These are phyloP conservation scores for Eimeria acervulina DNA, from an alignment of 169 alveolate species.

Conservation along the genomic window DNA sequence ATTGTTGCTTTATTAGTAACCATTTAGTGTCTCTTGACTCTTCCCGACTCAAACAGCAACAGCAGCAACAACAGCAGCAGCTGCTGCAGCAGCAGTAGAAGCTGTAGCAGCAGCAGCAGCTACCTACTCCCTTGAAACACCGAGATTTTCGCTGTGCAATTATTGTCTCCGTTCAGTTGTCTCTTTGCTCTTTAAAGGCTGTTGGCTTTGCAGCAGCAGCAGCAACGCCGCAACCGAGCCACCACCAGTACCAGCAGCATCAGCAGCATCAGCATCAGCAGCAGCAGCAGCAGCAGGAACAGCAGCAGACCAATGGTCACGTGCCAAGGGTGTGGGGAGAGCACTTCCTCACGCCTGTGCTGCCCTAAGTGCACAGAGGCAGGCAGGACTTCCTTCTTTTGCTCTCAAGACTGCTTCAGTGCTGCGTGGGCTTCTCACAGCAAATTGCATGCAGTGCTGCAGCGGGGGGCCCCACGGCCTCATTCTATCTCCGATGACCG, in stretches of 20 bases:
- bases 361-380: slow-evolving; percentile 75
- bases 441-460: slow-evolving; percentile 66
- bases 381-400: slow-evolving; percentile 72
- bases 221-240: background rate
- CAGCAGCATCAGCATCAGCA: background rate
- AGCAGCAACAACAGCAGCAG: background rate
- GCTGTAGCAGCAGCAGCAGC: background rate
- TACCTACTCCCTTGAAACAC: background rate
- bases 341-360: slow-evolving; percentile 67
- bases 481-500: no score
- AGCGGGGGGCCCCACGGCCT: background rate
- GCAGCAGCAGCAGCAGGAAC: slow-evolving; percentile 48
- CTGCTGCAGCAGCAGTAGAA: background rate
- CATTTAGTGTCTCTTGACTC: no score
- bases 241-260: no score
- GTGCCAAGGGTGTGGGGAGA: slow-evolving; percentile 76
- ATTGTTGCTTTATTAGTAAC: background rate
- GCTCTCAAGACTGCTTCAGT: slow-evolving; percentile 58
- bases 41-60: background rate
- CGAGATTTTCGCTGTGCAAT: background rate
- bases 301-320: slow-evolving; percentile 55
- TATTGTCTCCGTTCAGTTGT: no score
- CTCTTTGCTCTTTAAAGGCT: no score
- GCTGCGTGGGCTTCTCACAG: slow-evolving; percentile 73
- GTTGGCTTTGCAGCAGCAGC: no score